phyloP scores from a whole-genome alignment of 2,329 filamentous ascomycete genomes.

The Penicillium sp. region DNA sequence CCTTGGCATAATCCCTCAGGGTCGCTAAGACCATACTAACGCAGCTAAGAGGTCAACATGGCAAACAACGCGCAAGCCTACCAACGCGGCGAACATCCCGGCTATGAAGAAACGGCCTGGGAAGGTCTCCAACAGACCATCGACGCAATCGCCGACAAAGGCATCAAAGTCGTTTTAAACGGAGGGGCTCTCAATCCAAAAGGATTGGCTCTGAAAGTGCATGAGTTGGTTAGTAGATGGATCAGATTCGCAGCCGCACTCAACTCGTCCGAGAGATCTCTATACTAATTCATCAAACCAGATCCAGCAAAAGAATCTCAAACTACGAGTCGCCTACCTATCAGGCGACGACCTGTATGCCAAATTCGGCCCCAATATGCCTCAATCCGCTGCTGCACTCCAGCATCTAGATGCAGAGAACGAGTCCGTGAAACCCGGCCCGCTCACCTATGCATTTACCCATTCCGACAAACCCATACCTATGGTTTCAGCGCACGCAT shows the following conservation, averaged over 20 bases:
- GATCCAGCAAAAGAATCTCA: slow-evolving; percentile 33
- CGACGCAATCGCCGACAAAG: slow-evolving; percentile 45
- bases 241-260: no score
- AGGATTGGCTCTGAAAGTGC: slow-evolving; percentile 48
- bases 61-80: slow-evolving; percentile 46
- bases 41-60: slow-evolving; percentile 43
- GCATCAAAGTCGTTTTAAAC: slow-evolving; percentile 56
- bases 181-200: slow-evolving; percentile 55
- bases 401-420: slow-evolving; percentile 45
- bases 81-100: slow-evolving; percentile 41
- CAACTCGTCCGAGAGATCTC: neutral
- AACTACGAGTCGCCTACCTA: slow-evolving; percentile 47
- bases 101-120: slow-evolving; percentile 49
- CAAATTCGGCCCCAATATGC: slow-evolving; percentile 33
- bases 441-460: slow-evolving; percentile 40
- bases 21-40: slow-evolving; percentile 6
- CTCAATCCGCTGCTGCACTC: slow-evolving; percentile 32
- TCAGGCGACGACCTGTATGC: slow-evolving; percentile 46
- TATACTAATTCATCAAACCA: slow-evolving; percentile 14
- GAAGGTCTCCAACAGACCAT: slow-evolving; percentile 48
- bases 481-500: slow-evolving; percentile 47
- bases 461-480: slow-evolving; percentile 41
- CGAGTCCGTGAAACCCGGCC: slow-evolving; percentile 32
- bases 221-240: slow-evolving; percentile 34
- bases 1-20: neutral